Conservation (phyloP, 2,329 filamentous ascomycete genomes). For the Colletotrichum euphorbiae region DNA sequence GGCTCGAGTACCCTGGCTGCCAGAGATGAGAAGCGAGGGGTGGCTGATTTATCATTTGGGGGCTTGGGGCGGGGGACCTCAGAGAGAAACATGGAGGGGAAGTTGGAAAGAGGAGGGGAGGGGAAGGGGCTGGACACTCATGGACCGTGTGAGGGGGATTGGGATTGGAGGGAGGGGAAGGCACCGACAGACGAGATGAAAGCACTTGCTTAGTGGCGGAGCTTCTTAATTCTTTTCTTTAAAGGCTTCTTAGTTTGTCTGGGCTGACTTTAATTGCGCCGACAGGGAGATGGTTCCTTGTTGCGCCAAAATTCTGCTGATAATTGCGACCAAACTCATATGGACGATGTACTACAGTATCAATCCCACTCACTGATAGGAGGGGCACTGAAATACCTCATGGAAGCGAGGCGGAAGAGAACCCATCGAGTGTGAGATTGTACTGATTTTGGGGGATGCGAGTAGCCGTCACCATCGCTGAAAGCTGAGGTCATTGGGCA, state of each 20-base stretch:
- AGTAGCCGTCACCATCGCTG: not conserved
- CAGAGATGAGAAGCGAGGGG: conserved; percentile 7
- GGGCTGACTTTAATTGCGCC: conserved; percentile 12
- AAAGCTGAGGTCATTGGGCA: too few species aligned
- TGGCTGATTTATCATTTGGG: not conserved
- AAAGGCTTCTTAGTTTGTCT: conserved; percentile 12
- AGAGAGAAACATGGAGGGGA: conserved; percentile 14
- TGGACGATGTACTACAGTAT: conserved; percentile 10
- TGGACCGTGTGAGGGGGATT: not conserved
- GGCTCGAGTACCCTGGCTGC: not conserved
- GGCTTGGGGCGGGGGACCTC: too few species aligned
- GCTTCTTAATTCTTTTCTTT: not conserved
- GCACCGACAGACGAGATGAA: conserved; percentile 28
- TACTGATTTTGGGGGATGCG: not conserved
- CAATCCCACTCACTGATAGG: not conserved
- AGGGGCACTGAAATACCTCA: not conserved
- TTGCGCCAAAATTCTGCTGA: conserved; percentile 19
- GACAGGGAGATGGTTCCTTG: conserved; percentile 38
- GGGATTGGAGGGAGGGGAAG: conserved; percentile 15
- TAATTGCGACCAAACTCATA: conserved; percentile 21
- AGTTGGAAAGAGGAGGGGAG: not conserved
- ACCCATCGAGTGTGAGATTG: not conserved
- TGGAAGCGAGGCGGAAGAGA: not conserved
- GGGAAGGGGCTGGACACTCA: not conserved
- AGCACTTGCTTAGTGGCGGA: conserved; percentile 20